These are phyloP conservation scores for Themeda triandra DNA, from an alignment of 176 grass and related monocot species.

Conservation along the genomic window DNA sequence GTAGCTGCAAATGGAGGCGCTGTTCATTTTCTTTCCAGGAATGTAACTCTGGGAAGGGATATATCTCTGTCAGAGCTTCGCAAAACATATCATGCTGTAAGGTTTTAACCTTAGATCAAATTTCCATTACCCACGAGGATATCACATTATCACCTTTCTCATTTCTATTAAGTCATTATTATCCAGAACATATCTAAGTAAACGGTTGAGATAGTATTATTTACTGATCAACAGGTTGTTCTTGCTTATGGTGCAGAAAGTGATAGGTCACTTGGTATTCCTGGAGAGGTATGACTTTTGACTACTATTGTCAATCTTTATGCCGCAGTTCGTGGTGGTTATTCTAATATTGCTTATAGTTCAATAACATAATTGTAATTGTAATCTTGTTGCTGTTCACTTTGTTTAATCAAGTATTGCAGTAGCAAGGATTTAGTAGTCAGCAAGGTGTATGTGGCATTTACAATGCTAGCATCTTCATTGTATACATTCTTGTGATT, in stretches of 20 bases:
- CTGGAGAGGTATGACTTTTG: conserved; percentile 63
- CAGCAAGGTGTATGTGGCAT: not conserved
- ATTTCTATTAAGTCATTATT: not conserved
- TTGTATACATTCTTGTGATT: not conserved
- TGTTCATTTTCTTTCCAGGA: conserved; percentile 87
- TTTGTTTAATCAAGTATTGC: not conserved
- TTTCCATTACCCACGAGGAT: not conserved
- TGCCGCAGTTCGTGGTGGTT: not conserved
- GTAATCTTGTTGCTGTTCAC: not conserved
- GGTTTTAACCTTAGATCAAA: conserved; percentile 19
- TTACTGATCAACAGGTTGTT: conserved; percentile 59
- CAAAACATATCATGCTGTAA: conserved; percentile 75
- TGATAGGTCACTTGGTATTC: conserved; percentile 77
- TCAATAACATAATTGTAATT: not conserved
- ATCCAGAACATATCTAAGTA: not conserved
- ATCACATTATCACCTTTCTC: not conserved
- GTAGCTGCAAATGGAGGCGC: conserved; percentile 55
- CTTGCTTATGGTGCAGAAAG: conserved; percentile 98
- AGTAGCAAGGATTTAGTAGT: not conserved
- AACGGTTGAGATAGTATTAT: conserved; percentile 8
- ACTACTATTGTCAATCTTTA: conserved; percentile 7
- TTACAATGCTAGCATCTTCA: conserved; percentile 20
- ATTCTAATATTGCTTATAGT: not conserved
- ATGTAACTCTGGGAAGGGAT: conserved; percentile 74
- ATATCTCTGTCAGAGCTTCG: conserved; percentile 67